Base-by-base conservation (phyloP, 345 rosid genomes). In the Cardamine resedifolia region DNA sequence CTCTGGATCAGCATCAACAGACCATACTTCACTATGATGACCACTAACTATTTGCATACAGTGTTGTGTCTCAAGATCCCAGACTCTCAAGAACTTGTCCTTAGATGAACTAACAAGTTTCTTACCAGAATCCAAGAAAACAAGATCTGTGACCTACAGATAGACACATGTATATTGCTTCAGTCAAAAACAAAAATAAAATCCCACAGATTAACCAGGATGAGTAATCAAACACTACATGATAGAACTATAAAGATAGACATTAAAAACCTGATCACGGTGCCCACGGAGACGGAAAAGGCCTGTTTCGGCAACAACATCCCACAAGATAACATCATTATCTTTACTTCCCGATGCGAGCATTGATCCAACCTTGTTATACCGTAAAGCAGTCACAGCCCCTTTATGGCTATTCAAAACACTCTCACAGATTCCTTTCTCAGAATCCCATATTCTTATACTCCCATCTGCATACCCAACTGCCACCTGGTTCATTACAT, bases 311-410 rank as follows among this genome's bases (percentile, higher is more conserved):
- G 96, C 96, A 47, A 90, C 88, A 33, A 91, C 96, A 85, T 95
- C 99, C 96, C 98, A 95, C 70, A 91, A 75, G 52, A 91, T 91
- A 68, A 95, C 77, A 79, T 90, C 96, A 66, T 86, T 90, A 66
- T 95, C 98, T 80, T 91, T 91, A 81, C 98, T 85, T 73, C 99
- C 99, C 68, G 99, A 95, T 21, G 97, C 99, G 43, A 95, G 86
- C 80, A 83, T 48, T 31, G 96, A 82, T 19, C 96, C 96, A 82
- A 63, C 27, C 70, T 87, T 86, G 75, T 86, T 86, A 68, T 77
- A 95, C 14, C 87, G 75, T 41, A 91, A 67, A 9, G 81, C 87
- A n/a, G 92, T 84, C 39, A 95, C 94, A 12, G 97, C 97, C 58
- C 99, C 93, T 72, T 87, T 90, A 60, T 95, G 97, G 24, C 97